Conservation (phyloP, 495 filamentous ascomycete genomes). For the Extremus antarcticus region DNA sequence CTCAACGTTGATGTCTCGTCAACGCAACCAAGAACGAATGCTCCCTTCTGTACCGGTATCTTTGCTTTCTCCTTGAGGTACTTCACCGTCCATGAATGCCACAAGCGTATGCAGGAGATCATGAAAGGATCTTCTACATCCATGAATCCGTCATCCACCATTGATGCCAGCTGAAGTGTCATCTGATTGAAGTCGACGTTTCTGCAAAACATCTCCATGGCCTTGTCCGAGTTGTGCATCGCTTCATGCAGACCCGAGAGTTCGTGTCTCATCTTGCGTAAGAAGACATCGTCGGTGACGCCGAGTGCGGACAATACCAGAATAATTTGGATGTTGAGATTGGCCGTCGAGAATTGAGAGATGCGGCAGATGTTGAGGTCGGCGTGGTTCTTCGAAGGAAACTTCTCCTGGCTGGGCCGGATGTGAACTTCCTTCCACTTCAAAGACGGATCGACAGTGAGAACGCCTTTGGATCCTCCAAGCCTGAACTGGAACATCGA, state of each 20-base stretch:
- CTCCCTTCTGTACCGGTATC: conserved; percentile 69
- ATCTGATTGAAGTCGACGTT: conserved; percentile 80
- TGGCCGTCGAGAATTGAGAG: conserved; percentile 61
- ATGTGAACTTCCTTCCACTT: conserved; percentile 47
- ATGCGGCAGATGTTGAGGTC: conserved; percentile 75
- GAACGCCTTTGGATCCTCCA: conserved; percentile 83
- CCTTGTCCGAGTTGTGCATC: conserved; percentile 51
- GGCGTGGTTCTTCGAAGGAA: conserved; percentile 49
- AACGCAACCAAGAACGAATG: conserved; percentile 78
- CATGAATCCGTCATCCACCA: conserved; percentile 77
- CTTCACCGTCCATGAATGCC: conserved; percentile 29
- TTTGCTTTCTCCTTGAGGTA: conserved; percentile 84
- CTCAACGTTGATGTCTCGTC: conserved; percentile 71
- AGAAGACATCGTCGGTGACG: conserved; percentile 56
- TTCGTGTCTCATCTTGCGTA: conserved; percentile 52
- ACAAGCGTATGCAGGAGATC: conserved; percentile 44
- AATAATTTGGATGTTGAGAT: conserved; percentile 84
- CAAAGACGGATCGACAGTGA: conserved; percentile 45
- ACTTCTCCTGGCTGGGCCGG: conserved; percentile 79
- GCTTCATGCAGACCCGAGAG: conserved; percentile 54
- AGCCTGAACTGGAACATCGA: conserved; percentile 87
- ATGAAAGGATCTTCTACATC: conserved; percentile 66
- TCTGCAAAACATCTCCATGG: conserved; percentile 53
- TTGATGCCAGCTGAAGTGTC: conserved; percentile 58
- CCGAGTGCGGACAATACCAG: conserved; percentile 69